Conservation (phyloP, 257 asterid genomes). For the Solanum dulcamara region DNA sequence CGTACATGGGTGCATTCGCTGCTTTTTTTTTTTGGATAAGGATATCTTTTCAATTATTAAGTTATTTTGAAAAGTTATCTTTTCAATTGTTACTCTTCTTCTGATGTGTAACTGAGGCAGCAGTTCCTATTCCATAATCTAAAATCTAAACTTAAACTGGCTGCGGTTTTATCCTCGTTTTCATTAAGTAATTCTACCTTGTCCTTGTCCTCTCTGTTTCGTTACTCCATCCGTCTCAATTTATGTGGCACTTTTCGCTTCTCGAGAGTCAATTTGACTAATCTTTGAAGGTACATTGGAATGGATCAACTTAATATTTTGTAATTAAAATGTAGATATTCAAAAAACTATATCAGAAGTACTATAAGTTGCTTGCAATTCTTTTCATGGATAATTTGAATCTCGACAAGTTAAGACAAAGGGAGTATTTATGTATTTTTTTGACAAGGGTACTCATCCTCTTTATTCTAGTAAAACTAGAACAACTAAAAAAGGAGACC, state of each 20-base stretch:
- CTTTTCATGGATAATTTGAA: neutral
- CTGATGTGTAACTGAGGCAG: neutral
- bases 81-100: neutral
- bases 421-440: neutral
- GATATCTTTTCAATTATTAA: neutral
- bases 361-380: neutral
- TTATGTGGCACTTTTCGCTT: neutral
- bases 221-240: neutral
- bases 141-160: neutral
- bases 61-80: neutral
- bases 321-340: neutral
- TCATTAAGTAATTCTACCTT: neutral
- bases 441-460: neutral
- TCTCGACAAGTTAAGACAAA: neutral
- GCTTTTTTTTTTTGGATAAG: neutral
- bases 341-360: neutral
- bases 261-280: neutral
- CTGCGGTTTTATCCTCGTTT: no score
- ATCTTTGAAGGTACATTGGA: neutral
- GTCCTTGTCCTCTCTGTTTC: neutral
- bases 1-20: neutral
- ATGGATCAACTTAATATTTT: neutral
- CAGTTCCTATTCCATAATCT: neutral
- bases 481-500: neutral
- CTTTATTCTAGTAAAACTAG: neutral